These are phyloP conservation scores for Melanomma pulvis-pyrius DNA, from an alignment of 495 filamentous ascomycete genomes.

Conservation along the genomic window DNA sequence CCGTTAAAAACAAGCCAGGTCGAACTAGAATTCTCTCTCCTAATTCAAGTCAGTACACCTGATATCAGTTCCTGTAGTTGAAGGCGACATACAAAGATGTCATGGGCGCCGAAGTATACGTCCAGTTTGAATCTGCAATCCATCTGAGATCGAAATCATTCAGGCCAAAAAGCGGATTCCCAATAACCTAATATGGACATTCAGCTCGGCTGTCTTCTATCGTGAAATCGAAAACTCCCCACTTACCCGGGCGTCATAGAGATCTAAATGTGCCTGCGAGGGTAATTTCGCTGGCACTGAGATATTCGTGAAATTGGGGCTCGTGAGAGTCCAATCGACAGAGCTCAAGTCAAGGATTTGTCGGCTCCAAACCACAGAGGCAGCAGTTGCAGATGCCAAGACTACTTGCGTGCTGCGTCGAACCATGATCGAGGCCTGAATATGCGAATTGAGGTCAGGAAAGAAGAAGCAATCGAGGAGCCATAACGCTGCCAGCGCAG, in stretches of 20 bases:
- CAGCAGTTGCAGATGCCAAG: constrained; percentile 17
- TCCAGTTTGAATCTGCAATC: constrained; percentile 65
- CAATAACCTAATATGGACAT: constrained; percentile 31
- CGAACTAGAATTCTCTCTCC: constrained; percentile 27
- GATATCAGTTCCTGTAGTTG: background rate
- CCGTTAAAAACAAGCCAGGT: constrained; percentile 59
- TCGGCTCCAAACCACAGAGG: constrained; percentile 11
- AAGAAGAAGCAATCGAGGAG: constrained; percentile 2
- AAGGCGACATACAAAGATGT: constrained; percentile 49
- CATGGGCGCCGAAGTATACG: constrained; percentile 59
- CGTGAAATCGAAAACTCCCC: background rate
- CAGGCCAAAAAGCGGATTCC: constrained; percentile 52
- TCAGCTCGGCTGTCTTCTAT: background rate
- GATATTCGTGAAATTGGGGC: constrained; percentile 52
- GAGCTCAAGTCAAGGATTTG: constrained; percentile 57
- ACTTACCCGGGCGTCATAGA: constrained; percentile 51
- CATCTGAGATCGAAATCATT: constrained; percentile 67
- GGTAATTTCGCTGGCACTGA: constrained; percentile 61
- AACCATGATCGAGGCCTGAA: constrained; percentile 6
- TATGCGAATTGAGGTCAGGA: background rate
- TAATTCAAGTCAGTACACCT: background rate
- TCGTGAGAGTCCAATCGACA: constrained; percentile 60
- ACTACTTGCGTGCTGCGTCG: constrained; percentile 26
- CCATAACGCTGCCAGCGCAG: background rate
- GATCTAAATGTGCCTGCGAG: constrained; percentile 65